These are phyloP conservation scores for Monilinia polystroma DNA, from an alignment of 2,329 filamentous ascomycete species.

Conservation along the genomic window DNA sequence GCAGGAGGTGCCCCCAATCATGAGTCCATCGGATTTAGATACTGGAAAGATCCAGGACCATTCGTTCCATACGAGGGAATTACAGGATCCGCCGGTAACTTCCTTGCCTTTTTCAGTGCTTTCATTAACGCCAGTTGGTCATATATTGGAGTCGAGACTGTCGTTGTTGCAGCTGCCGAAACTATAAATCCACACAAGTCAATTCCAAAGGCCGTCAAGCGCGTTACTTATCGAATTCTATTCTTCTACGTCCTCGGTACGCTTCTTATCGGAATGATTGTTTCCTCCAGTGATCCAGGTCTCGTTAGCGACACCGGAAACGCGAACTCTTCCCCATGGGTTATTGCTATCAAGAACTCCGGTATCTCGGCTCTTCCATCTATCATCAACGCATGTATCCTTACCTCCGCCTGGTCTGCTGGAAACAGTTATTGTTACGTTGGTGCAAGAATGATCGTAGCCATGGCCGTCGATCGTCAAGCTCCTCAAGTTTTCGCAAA, in stretches of 20 bases:
- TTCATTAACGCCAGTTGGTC: slow-evolving; percentile 49
- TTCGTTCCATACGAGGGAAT: slow-evolving; percentile 67
- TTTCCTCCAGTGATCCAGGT: slow-evolving; percentile 52
- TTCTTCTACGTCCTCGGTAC: slow-evolving; percentile 57
- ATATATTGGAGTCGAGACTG: slow-evolving; percentile 52
- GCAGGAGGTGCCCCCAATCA: slow-evolving; percentile 61
- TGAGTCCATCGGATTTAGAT: slow-evolving; percentile 61
- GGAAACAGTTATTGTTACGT: slow-evolving; percentile 63
- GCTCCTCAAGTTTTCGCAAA: slow-evolving; percentile 59
- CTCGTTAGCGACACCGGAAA: slow-evolving; percentile 44
- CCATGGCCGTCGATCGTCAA: slow-evolving; percentile 63
- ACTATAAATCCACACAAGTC: slow-evolving; percentile 51
- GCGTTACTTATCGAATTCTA: slow-evolving; percentile 55
- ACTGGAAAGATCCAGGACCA: slow-evolving; percentile 68
- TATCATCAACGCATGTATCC: slow-evolving; percentile 66
- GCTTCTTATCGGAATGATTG: slow-evolving; percentile 53
- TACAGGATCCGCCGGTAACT: slow-evolving; percentile 56
- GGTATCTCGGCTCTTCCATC: slow-evolving; percentile 67
- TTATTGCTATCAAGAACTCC: slow-evolving; percentile 69
- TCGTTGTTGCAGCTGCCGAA: slow-evolving; percentile 57
- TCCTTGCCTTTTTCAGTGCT: slow-evolving; percentile 50
- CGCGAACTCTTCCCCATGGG: slow-evolving; percentile 60
- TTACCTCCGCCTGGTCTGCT: slow-evolving; percentile 63
- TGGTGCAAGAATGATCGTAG: slow-evolving; percentile 67
- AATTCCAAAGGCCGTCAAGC: slow-evolving; percentile 52